Evolutionary conservation across 106 monocot species (phyloP).

Genomic region (Allium cepa): DNA sequence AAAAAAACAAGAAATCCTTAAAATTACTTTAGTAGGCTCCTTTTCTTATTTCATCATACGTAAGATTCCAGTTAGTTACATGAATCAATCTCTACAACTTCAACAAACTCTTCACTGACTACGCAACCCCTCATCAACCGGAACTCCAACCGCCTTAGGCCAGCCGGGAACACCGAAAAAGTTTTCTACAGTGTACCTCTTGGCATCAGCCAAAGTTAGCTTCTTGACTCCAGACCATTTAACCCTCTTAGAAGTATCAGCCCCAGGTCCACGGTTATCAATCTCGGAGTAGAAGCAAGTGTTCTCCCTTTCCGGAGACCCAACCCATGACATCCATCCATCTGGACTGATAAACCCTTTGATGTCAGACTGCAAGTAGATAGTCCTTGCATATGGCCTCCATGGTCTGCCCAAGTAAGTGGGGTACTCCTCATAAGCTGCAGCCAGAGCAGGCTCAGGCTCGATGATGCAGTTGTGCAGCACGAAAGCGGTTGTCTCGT

Average conservation of each 20-base stretch:
- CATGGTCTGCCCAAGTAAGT: constrained; percentile 38
- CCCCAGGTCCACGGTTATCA: constrained; percentile 30
- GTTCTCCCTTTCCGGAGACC: background rate
- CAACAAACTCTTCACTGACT: no score
- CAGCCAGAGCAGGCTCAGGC: constrained; percentile 19
- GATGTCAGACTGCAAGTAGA: constrained; percentile 21
- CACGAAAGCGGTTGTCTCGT: constrained; percentile 30
- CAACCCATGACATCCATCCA: constrained; percentile 28
- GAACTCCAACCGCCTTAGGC: background rate
- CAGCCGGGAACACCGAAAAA: background rate
- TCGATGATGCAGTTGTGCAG: constrained; percentile 56
- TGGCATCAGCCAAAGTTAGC: background rate
- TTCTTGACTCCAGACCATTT: constrained; percentile 21
- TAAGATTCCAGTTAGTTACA: no score
- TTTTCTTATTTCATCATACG: no score
- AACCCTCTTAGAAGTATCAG: constrained; percentile 19
- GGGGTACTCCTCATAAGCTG: constrained; percentile 3
- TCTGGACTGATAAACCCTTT: constrained; percentile 28
- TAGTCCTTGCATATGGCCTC: constrained; percentile 30
- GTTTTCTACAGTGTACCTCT: background rate
- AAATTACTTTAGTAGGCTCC: no score
- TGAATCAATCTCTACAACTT: no score
- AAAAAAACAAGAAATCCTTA: no score
- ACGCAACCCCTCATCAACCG: background rate
- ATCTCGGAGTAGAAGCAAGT: constrained; percentile 35